These are phyloP conservation scores for Sporisorium graminicola DNA, from an alignment of 1,284 basidiomycete species.

Conservation along the genomic window DNA sequence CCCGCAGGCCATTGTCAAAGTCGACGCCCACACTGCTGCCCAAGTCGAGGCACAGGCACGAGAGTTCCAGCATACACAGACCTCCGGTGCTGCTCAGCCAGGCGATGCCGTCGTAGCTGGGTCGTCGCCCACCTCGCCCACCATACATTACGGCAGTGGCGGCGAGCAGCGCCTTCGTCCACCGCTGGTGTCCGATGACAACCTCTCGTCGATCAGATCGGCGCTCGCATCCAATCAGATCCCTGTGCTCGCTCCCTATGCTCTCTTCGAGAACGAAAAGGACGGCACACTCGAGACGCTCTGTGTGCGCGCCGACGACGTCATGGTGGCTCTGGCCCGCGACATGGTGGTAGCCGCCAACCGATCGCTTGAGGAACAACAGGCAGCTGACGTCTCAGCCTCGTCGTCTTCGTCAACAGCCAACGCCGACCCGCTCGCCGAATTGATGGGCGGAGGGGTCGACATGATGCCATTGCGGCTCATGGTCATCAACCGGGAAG, in stretches of 20 bases:
- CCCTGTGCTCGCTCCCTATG: conserved; percentile 94
- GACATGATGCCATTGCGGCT: conserved; percentile 79
- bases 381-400: conserved; percentile 1
- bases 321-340: conserved; percentile 86
- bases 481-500: conserved; percentile 97
- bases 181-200: conserved; percentile 76
- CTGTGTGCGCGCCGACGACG: conserved; percentile 88
- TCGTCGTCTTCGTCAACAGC: background rate
- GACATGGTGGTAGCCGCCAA: conserved; percentile 78
- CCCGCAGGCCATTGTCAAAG: conserved; percentile 57
- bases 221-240: conserved; percentile 93
- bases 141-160: conserved; percentile 27
- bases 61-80: conserved; percentile 17
- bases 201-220: conserved; percentile 84
- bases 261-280: conserved; percentile 82
- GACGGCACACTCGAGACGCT: conserved; percentile 76
- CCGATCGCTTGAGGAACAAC: conserved; percentile 4
- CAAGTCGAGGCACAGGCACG: conserved; percentile 34
- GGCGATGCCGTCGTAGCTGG: conserved; percentile 25
- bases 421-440: conserved; percentile 23
- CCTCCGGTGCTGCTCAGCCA: conserved; percentile 2
- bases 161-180: conserved; percentile 48
- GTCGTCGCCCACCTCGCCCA: conserved; percentile 27
- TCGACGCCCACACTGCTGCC: conserved; percentile 48
- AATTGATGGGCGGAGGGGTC: conserved; percentile 54